A percentile compares a stretch with the other conserved stretches of the same genome.
Conservation (phyloP, 768 basidiomycete species). For the Termitomyces sp. region DNA sequence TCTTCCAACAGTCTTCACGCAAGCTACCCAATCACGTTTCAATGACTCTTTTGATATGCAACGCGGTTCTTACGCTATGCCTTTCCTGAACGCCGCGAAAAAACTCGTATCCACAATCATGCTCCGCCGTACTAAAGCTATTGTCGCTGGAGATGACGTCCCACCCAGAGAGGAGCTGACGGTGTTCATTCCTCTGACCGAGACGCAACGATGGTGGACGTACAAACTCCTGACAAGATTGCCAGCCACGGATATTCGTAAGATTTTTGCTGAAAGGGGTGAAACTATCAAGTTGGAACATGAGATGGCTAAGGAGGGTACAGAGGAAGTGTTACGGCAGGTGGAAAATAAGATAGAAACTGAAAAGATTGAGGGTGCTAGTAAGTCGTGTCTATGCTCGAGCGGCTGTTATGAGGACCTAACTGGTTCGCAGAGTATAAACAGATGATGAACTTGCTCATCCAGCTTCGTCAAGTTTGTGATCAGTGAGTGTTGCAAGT, state of each 20-base stretch:
- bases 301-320: slow-evolving; percentile 27
- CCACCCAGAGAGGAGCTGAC: slow-evolving; percentile 58
- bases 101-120: slow-evolving; percentile 49
- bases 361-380: slow-evolving; percentile 21
- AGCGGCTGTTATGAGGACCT: neutral
- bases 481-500: slow-evolving; percentile 47
- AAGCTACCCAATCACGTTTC: slow-evolving; percentile 44
- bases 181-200: slow-evolving; percentile 54
- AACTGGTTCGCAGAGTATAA: slow-evolving; percentile 38
- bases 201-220: slow-evolving; percentile 63
- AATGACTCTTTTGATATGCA: slow-evolving; percentile 51
- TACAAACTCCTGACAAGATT: slow-evolving; percentile 51
- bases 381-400: slow-evolving; percentile 21
- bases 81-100: slow-evolving; percentile 46
- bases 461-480: slow-evolving; percentile 70
- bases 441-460: slow-evolving; percentile 63
- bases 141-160: slow-evolving; percentile 40
- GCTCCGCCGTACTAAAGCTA: slow-evolving; percentile 59
- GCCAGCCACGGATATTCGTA: slow-evolving; percentile 43
- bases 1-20: slow-evolving; percentile 51
- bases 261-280: slow-evolving; percentile 39
- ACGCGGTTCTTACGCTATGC: slow-evolving; percentile 47
- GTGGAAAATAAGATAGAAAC: slow-evolving; percentile 26
- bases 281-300: slow-evolving; percentile 18
- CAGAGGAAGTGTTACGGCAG: neutral